A percentile compares a stretch with the other conserved stretches of the same genome.
These are phyloP conservation scores for Globisporangium middletonii DNA, from an alignment of 352 stramenopile genomes.

Conservation along the genomic window DNA sequence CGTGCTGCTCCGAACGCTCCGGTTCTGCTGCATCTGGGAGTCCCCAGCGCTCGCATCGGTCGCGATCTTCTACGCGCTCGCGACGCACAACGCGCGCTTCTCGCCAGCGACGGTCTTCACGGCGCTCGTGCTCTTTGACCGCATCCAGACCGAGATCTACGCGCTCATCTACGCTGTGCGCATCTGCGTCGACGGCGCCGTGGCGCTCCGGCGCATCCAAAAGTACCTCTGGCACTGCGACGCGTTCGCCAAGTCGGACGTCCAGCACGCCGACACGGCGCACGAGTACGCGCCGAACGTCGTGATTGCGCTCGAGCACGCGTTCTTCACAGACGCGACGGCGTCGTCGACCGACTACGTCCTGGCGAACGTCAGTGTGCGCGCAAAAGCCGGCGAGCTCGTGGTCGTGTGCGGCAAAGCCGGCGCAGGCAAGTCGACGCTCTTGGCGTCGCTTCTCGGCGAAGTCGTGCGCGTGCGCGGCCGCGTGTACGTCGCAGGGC, in stretches of 20 bases:
- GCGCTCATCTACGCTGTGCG: constrained; percentile 24
- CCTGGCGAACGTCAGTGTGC: constrained; percentile 6
- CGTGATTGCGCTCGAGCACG: constrained; percentile 1
- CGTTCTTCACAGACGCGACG: background rate
- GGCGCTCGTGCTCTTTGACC: constrained; percentile 25
- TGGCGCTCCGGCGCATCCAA: background rate
- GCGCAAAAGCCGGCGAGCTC: constrained; percentile 3
- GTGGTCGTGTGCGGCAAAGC: constrained; percentile 10
- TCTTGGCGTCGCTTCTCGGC: constrained; percentile 4
- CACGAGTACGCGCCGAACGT: background rate
- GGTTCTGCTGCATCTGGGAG: constrained; percentile 33
- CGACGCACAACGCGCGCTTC: constrained; percentile 16
- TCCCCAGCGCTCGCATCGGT: constrained; percentile 26
- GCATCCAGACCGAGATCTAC: constrained; percentile 31
- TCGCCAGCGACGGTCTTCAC: constrained; percentile 30
- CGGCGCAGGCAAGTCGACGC: constrained; percentile 16
- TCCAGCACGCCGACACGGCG: too few relatives aligned
- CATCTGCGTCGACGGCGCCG: constrained; percentile 19
- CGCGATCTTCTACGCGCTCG: constrained; percentile 26
- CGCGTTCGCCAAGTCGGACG: constrained; percentile 2
- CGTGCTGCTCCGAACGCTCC: constrained; percentile 19
- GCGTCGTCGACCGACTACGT: background rate
- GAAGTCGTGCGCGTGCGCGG: constrained; percentile 6
- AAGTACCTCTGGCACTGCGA: constrained; percentile 11
- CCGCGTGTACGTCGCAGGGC: constrained; percentile 4